These are phyloP conservation scores for Dioscorea cayenensis DNA, from an alignment of 116 monocot species.

Conservation along the genomic window DNA sequence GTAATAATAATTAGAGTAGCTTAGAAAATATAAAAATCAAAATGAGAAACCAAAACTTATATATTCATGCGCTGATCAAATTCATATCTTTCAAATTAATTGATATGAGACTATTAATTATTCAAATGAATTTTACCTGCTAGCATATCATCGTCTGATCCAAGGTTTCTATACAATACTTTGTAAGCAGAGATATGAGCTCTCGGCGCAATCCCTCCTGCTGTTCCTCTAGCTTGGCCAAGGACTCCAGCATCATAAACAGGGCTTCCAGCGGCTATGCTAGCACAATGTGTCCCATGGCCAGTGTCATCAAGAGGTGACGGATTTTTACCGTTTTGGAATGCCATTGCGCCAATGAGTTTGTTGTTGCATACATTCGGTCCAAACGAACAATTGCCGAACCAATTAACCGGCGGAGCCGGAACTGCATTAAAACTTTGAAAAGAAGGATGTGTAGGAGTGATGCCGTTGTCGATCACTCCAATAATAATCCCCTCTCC, in stretches of 20 bases:
- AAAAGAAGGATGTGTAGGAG: not conserved
- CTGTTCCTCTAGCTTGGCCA: not conserved
- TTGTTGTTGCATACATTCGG: not conserved
- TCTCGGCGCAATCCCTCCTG: not conserved
- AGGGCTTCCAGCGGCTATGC: not conserved
- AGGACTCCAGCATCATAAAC: not conserved
- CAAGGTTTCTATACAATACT: not conserved
- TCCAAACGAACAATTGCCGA: not conserved
- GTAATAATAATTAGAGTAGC: too few relatives aligned
- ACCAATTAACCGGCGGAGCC: not conserved
- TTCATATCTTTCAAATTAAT: too few relatives aligned
- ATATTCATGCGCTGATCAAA: too few relatives aligned
- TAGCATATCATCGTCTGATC: not conserved
- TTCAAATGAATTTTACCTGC: not conserved
- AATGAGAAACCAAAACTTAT: too few relatives aligned
- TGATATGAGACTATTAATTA: too few relatives aligned
- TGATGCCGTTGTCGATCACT: not conserved
- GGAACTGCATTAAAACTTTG: not conserved
- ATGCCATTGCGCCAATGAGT: not conserved
- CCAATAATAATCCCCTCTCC: not conserved
- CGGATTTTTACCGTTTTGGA: not conserved
- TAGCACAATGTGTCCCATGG: not conserved
- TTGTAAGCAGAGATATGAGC: not conserved
- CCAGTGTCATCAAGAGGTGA: not conserved
- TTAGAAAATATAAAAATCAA: too few relatives aligned